Conservation (phyloP, 2,329 filamentous ascomycete species). For the Grosmannia clavigera region DNA sequence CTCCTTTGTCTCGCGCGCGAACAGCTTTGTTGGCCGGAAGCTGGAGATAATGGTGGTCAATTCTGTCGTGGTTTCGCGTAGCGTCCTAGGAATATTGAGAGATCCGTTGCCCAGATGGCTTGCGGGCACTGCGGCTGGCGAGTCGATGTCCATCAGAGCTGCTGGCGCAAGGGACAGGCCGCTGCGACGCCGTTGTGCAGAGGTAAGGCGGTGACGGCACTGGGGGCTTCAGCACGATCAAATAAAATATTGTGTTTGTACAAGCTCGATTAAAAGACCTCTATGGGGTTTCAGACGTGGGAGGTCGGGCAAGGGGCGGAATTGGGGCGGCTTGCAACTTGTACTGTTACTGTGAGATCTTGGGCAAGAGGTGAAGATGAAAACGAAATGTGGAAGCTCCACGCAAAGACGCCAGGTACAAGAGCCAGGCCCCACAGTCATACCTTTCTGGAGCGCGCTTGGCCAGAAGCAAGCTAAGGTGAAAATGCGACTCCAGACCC, state of each 20-base stretch:
- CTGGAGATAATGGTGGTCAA: conserved; percentile 65
- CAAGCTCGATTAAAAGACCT: background rate
- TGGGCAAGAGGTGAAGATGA: background rate
- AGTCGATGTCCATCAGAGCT: conserved; percentile 46
- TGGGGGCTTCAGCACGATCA: background rate
- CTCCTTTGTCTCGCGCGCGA: conserved; percentile 44
- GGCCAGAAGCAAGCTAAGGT: background rate
- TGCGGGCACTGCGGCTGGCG: conserved; percentile 21
- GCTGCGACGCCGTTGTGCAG: background rate
- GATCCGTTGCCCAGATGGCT: conserved; percentile 25
- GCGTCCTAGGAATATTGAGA: conserved; percentile 37
- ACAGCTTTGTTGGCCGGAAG: conserved; percentile 68
- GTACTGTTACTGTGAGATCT: background rate
- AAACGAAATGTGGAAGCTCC: background rate
- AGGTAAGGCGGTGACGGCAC: background rate
- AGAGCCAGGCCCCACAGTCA: background rate
- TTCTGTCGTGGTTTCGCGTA: conserved; percentile 45
- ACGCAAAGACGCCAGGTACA: background rate
- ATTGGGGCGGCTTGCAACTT: background rate
- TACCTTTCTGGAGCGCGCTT: background rate
- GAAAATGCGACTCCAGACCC: too few relatives aligned
- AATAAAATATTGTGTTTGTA: background rate
- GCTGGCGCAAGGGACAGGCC: conserved; percentile 30
- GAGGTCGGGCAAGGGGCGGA: background rate
- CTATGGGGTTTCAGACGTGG: background rate